Conservation (phyloP, 306 rosid genomes). For the Aeschynomene evenia region DNA sequence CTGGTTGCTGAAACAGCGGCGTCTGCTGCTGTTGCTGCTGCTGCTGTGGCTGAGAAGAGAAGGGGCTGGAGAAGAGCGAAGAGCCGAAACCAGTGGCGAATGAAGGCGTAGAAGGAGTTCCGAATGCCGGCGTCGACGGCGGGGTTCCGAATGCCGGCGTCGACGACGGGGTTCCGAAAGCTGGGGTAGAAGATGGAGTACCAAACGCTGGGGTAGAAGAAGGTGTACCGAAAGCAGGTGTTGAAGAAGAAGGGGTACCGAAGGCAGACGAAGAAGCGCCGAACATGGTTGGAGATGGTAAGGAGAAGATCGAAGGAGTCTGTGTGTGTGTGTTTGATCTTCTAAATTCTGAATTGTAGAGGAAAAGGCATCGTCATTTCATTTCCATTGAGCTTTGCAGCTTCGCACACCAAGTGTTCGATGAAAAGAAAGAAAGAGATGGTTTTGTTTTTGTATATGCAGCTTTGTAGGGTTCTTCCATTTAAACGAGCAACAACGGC, state of each 20-base stretch:
- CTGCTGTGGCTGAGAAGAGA: slow-evolving; percentile 52
- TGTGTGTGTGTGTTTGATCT: not conserved
- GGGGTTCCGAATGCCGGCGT: slow-evolving; percentile 58
- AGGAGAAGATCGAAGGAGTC: not conserved
- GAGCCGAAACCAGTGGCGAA: slow-evolving; percentile 59
- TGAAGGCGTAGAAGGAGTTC: slow-evolving; percentile 50
- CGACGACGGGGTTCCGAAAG: slow-evolving; percentile 44
- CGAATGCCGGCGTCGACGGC: slow-evolving; percentile 49
- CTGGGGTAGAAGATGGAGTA: slow-evolving; percentile 36
- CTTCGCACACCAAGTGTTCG: not conserved
- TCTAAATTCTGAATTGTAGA: not conserved
- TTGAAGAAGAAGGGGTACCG: slow-evolving; percentile 39
- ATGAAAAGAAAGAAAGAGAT: too few species aligned
- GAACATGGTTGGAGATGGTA: slow-evolving; percentile 41
- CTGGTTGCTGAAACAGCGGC: slow-evolving; percentile 37
- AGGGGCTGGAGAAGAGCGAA: slow-evolving; percentile 54
- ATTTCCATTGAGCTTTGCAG: not conserved
- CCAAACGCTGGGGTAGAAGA: slow-evolving; percentile 40
- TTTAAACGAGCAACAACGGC: too few species aligned
- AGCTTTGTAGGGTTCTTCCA: too few species aligned
- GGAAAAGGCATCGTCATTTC: not conserved
- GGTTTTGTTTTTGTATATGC: too few species aligned
- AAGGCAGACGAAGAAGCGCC: slow-evolving; percentile 44
- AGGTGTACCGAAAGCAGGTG: slow-evolving; percentile 14
- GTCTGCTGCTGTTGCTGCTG: slow-evolving; percentile 50